phyloP scores from a whole-genome alignment of 345 rosid species.

The Lenwebbia sp. region DNA sequence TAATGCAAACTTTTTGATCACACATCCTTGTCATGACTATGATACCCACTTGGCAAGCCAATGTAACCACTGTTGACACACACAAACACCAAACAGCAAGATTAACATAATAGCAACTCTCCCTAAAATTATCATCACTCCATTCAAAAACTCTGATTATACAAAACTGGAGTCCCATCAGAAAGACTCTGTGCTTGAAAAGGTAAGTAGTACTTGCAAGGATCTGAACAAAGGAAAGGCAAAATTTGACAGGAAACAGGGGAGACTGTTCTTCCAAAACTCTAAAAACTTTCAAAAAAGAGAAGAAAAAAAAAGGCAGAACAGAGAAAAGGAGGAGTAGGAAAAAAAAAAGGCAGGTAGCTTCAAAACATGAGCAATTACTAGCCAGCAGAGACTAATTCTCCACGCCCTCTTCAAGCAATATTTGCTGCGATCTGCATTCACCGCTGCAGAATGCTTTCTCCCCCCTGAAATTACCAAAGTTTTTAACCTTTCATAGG shows the following conservation, averaged over 20 bases:
- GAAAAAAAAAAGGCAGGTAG: neutral
- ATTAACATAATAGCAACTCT: neutral
- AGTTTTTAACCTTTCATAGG: neutral
- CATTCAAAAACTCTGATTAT: neutral
- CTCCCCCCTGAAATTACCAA: conserved; percentile 51
- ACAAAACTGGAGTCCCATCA: neutral
- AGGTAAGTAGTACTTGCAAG: neutral
- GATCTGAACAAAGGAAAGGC: neutral
- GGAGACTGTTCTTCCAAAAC: neutral
- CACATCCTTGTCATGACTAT: neutral
- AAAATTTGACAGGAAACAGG: neutral
- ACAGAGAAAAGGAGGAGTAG: neutral
- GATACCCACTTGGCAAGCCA: neutral
- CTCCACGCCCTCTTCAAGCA: conserved; percentile 33
- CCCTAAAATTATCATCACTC: neutral
- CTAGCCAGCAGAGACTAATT: neutral
- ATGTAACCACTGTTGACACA: neutral
- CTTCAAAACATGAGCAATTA: neutral
- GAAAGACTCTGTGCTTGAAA: neutral
- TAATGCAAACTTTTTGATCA: neutral
- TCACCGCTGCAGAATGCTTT: conserved; percentile 89
- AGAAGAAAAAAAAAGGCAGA: neutral
- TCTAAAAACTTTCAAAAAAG: neutral
- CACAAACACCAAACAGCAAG: neutral
- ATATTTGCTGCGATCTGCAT: conserved; percentile 67